Percentiles rank a stretch among this genome's conserved stretches.
phyloP scores from a whole-genome alignment of 805 yeast genomes.

The Komagataella kurtzmanii region DNA sequence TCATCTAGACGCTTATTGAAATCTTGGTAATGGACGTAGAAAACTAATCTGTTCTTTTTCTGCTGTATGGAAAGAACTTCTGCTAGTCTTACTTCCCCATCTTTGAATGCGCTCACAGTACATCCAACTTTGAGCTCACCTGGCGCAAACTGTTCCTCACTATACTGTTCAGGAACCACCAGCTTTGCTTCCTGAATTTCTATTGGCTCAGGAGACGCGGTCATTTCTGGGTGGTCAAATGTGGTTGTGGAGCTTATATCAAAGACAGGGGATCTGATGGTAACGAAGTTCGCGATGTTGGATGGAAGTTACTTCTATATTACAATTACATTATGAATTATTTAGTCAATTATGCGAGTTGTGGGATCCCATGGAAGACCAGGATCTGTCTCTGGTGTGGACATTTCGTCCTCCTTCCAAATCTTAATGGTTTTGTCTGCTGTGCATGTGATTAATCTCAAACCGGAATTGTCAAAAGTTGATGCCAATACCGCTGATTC shows the following conservation, averaged over 20 bases:
- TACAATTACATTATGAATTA: not conserved
- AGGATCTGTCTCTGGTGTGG: conserved; percentile 11
- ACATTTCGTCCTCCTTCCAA: conserved; percentile 41
- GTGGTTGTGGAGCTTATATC: not conserved
- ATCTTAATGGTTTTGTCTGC: conserved; percentile 79
- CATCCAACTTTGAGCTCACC: conserved; percentile 63
- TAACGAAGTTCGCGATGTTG: not conserved
- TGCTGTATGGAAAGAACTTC: conserved; percentile 70
- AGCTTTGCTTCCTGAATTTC: not conserved
- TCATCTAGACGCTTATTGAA: conserved; percentile 95
- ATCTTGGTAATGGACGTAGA: conserved; percentile 89
- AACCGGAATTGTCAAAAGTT: conserved; percentile 67
- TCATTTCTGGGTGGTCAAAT: not conserved
- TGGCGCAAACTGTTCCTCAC: conserved; percentile 10
- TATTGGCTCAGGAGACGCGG: not conserved
- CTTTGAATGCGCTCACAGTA: conserved; percentile 72
- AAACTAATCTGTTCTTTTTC: conserved; percentile 65
- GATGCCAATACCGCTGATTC: conserved; percentile 60
- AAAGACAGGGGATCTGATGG: not conserved
- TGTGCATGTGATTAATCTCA: conserved; percentile 74
- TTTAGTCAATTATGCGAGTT: not conserved
- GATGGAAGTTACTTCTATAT: not conserved
- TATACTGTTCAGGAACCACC: not conserved
- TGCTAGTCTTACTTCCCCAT: conserved; percentile 66
- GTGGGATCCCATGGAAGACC: not conserved